Evolutionary conservation across 108 stramenopile species (phyloP), one percentile per base, ranked within the genome.

Genomic region (Pseudonitzschia pungens): DNA sequence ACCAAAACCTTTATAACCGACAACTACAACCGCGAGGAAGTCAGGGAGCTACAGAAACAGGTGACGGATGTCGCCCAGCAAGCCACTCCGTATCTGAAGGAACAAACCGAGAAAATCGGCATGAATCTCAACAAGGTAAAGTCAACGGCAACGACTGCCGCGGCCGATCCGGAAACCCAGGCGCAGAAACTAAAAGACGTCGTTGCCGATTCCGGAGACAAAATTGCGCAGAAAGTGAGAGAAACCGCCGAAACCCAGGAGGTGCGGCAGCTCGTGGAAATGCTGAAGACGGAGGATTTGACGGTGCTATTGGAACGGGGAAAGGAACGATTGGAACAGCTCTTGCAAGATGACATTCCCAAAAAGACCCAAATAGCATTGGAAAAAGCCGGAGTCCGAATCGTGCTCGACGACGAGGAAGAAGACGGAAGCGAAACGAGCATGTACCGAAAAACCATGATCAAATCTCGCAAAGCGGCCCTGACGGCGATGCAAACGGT

Each of bases 251-350:
- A 73, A 21, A 78, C 82, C 43, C 48, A 86, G 27, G 81, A 91
- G 71, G 69, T 91, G 22, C 75, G 86, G 53, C 79, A 87, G 76
- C 58, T 95, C 24, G 77, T 89, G 51, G 59, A 74, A 66, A 91
- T 95, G 88, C 73, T 95, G 27, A 90, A 90, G 60, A 88, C 90
- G 70, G 91, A 95, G 65, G 88, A 92, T 67, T 73, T 95, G 64
- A 89, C 89, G 10, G 80, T 79, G 1, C 45, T 95, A 22, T 72
- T 95, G 27, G 72, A 82, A 69, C 88, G 81, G 40, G 87, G 89
- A 41, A 76, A 76, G 56, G 78, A 80, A 56, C 82, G 90, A 36
- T 73, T 95, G 69, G 78, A 85, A 72, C 76, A 87, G 59, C 67
- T 95, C 50, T 76, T 92, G 28, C 69, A 86, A 40, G 77, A 76